phyloP scores from a whole-genome alignment of 2,329 filamentous ascomycete species.

The Aspergillus versicolor region DNA sequence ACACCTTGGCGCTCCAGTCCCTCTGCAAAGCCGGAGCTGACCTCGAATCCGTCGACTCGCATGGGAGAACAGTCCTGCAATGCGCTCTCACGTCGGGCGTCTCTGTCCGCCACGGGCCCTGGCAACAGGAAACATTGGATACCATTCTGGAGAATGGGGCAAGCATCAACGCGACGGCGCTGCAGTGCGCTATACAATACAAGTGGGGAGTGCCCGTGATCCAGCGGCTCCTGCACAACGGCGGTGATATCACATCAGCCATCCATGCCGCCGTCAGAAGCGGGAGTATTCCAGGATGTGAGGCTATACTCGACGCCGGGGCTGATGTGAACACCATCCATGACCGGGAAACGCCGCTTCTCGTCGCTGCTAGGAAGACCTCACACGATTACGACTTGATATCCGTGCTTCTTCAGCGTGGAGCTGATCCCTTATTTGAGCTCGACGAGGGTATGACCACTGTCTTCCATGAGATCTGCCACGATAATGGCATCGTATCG shows the following conservation, averaged over 20 bases:
- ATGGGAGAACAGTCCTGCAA: background rate
- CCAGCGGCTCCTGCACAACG: background rate
- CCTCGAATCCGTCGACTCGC: background rate
- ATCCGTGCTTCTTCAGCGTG: constrained; percentile 2
- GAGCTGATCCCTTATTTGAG: background rate
- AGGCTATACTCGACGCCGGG: background rate
- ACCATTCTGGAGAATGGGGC: background rate
- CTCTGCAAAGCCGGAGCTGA: constrained; percentile 1
- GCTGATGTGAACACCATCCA: background rate
- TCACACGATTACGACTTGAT: background rate
- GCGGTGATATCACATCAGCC: background rate
- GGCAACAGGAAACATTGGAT: constrained; percentile 1
- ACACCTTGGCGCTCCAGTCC: background rate
- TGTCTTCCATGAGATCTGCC: constrained; percentile 5
- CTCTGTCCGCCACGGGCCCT: background rate
- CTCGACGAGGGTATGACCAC: background rate
- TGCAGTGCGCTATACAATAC: background rate
- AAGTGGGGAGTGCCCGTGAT: background rate
- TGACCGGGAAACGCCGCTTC: background rate
- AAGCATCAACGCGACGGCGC: background rate
- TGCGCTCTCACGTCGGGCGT: background rate
- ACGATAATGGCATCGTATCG: background rate
- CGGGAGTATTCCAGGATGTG: background rate
- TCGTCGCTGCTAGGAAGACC: background rate
- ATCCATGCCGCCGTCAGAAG: background rate